phyloP scores from a whole-genome alignment of 2,329 filamentous ascomycete species.

The Phyllosticta capitalensis region DNA sequence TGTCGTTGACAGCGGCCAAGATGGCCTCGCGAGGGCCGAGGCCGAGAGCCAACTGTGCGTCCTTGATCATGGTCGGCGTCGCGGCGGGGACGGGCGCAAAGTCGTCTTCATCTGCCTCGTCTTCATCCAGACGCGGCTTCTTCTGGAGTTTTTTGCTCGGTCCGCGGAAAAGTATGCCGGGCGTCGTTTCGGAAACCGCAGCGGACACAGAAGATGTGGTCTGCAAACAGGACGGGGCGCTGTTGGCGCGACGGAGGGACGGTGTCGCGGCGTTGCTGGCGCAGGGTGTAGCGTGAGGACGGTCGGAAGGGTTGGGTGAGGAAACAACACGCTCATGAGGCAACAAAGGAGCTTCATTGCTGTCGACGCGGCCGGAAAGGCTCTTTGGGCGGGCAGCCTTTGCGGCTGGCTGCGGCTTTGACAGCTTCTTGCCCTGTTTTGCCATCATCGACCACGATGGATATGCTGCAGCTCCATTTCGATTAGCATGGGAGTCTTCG shows the following conservation, averaged over 20 bases:
- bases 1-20: neutral
- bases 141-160: neutral
- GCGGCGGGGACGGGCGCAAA: neutral
- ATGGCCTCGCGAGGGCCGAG: neutral
- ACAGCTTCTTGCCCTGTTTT: no score
- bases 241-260: neutral
- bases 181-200: neutral
- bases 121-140: neutral
- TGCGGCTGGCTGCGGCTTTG: no score
- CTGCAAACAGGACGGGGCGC: neutral
- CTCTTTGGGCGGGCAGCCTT: neutral
- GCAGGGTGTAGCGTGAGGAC: neutral
- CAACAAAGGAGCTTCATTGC: neutral
- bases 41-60: neutral
- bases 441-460: no score
- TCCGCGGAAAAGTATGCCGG: no score
- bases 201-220: no score
- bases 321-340: neutral
- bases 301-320: neutral
- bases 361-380: neutral
- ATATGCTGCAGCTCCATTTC: no score
- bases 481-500: no score
- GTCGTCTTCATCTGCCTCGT: neutral
- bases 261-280: neutral
- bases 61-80: neutral